phyloP scores from a whole-genome alignment of 2,329 filamentous ascomycete species.

The Pseudomassariella vexata region DNA sequence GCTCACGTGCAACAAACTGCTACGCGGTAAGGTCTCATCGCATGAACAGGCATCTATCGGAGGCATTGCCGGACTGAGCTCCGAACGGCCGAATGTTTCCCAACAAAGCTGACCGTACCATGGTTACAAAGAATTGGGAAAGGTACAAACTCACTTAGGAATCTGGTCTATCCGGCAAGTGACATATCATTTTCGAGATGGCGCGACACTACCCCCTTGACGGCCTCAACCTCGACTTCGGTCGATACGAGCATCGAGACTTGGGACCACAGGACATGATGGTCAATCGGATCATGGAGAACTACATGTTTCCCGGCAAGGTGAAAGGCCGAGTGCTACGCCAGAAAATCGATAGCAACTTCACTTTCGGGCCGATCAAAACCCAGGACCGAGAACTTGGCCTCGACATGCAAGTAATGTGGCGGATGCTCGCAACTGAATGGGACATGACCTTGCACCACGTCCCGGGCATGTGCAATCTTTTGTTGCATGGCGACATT shows the following conservation, averaged over 20 bases:
- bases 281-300: conserved; percentile 24
- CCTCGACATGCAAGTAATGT: conserved; percentile 20
- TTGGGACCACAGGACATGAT: conserved; percentile 24
- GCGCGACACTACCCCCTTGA: conserved; percentile 27
- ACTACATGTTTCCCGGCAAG: conserved; percentile 19
- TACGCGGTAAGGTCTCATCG: no score
- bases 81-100: no score
- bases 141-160: no score
- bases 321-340: conserved; percentile 10
- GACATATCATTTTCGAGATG: no score
- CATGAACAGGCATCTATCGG: no score
- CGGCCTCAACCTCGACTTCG: conserved; percentile 23
- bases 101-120: no score
- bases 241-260: conserved; percentile 25
- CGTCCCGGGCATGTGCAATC: no score
- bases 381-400: conserved; percentile 15
- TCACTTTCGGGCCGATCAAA: conserved; percentile 13
- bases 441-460: conserved; percentile 8
- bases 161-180: no score
- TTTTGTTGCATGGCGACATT: no score
- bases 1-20: no score
- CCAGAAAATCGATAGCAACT: background rate
- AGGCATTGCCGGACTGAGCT: no score
- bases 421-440: conserved; percentile 18
- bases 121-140: no score